Evolutionary conservation across 768 basidiomycete species (phyloP).

Genomic region (Mycena alexandri): DNA sequence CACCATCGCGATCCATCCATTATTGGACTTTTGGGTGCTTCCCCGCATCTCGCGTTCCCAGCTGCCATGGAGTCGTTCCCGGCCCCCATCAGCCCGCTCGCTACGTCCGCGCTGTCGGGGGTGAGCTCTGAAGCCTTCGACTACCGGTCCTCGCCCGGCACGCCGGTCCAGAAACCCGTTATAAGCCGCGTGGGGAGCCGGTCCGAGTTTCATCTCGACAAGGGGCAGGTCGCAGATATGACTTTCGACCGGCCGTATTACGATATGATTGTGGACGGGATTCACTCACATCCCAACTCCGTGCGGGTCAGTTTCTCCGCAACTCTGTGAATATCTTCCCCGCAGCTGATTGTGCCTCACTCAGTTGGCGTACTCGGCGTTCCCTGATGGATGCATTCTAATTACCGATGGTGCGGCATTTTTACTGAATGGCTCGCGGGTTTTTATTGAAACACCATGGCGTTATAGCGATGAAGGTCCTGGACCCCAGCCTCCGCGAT

Average conservation of each 20-base stretch:
- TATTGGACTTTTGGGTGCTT: slow-evolving; percentile 87
- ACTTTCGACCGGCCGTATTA: slow-evolving; percentile 82
- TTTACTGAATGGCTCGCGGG: background rate
- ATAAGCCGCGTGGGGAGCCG: slow-evolving; percentile 44
- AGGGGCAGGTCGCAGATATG: slow-evolving; percentile 65
- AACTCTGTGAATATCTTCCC: slow-evolving; percentile 2
- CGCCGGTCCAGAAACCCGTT: slow-evolving; percentile 5
- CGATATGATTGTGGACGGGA: slow-evolving; percentile 91
- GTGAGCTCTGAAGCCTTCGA: slow-evolving; percentile 72
- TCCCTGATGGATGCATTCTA: slow-evolving; percentile 88
- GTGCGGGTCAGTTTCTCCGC: slow-evolving; percentile 70
- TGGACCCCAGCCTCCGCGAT: slow-evolving; percentile 87
- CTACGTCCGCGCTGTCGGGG: slow-evolving; percentile 18
- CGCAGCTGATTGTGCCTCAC: slow-evolving; percentile 9
- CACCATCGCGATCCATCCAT: slow-evolving; percentile 94
- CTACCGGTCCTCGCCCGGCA: slow-evolving; percentile 47
- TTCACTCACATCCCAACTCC: slow-evolving; percentile 92
- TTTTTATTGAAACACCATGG: background rate
- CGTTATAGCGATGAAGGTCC: slow-evolving; percentile 79
- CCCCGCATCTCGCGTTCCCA: slow-evolving; percentile 67
- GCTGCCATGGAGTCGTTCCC: slow-evolving; percentile 44
- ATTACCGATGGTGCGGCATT: slow-evolving; percentile 83
- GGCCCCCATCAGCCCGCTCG: slow-evolving; percentile 14
- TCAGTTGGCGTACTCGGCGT: slow-evolving; percentile 85
- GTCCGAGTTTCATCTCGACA: slow-evolving; percentile 58